Conservation (phyloP, 192 early-diverging fungal genomes). For the Coemansia sp. region DNA sequence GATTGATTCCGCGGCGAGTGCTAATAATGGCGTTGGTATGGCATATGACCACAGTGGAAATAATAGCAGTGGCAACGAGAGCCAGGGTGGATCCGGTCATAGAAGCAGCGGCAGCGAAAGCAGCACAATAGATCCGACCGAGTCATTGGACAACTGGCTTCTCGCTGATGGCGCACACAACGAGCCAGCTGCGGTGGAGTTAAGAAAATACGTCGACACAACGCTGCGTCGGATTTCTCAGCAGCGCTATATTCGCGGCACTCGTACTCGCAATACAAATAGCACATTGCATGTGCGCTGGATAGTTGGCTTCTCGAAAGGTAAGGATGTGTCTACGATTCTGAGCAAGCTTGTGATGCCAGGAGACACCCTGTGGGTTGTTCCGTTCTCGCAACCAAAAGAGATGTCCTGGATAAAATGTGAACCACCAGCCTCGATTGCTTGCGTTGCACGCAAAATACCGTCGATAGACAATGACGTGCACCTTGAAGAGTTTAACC, state of each 20-base stretch:
- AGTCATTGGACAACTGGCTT: constrained; percentile 50
- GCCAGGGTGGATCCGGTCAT: too few species aligned
- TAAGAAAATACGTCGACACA: constrained; percentile 67
- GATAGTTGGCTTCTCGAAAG: constrained; percentile 73
- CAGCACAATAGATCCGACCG: constrained; percentile 6
- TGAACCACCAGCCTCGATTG: constrained; percentile 54
- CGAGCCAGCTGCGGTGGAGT: constrained; percentile 62
- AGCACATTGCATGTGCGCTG: constrained; percentile 59
- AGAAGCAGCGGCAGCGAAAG: constrained; percentile 8
- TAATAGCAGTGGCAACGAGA: not conserved
- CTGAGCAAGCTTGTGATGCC: constrained; percentile 58
- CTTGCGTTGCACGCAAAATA: constrained; percentile 12
- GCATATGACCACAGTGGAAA: constrained; percentile 10
- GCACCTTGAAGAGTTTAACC: constrained; percentile 18
- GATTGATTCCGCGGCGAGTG: constrained; percentile 7
- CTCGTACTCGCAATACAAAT: constrained; percentile 4
- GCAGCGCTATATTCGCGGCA: constrained; percentile 30
- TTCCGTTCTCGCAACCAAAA: constrained; percentile 71
- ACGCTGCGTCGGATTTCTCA: constrained; percentile 34
- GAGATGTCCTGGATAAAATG: constrained; percentile 87
- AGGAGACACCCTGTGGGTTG: constrained; percentile 65
- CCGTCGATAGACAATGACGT: constrained; percentile 6
- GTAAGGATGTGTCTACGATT: constrained; percentile 65
- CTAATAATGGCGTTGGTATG: not conserved
- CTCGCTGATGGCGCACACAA: constrained; percentile 94